These are phyloP conservation scores for Ceratocystis destructans DNA, from an alignment of 2,329 filamentous ascomycete species.

Conservation along the genomic window DNA sequence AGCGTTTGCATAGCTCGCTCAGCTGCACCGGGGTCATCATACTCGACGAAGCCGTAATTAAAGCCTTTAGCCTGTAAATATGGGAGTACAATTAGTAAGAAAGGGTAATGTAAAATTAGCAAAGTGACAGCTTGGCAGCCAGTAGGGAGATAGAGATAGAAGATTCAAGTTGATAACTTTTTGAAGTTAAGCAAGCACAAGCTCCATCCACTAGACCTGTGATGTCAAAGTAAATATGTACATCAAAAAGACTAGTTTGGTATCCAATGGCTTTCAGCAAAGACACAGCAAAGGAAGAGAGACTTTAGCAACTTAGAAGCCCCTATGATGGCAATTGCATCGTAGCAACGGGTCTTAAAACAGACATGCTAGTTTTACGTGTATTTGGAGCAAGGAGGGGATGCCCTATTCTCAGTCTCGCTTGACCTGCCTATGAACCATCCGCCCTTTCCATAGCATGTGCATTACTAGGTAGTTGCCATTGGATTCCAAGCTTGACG, in stretches of 20 bases:
- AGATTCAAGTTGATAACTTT: background rate
- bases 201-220: background rate
- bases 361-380: background rate
- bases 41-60: slow-evolving; percentile 98
- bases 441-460: background rate
- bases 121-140: background rate
- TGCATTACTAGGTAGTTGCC: background rate
- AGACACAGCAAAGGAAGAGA: background rate
- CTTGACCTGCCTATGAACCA: background rate
- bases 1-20: slow-evolving; percentile 95
- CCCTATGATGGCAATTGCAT: background rate
- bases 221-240: background rate
- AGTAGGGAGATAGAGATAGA: background rate
- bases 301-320: background rate
- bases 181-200: background rate
- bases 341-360: background rate
- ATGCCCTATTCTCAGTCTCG: background rate
- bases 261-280: background rate
- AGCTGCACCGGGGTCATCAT: slow-evolving; percentile 90
- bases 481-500: background rate
- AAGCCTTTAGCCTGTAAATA: slow-evolving; percentile 69
- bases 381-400: background rate
- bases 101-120: slow-evolving; percentile 12
- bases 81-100: slow-evolving; percentile 23
- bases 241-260: background rate